phyloP scores from a whole-genome alignment of 164 flowering plant species.

The Nymphaea thermarum region DNA sequence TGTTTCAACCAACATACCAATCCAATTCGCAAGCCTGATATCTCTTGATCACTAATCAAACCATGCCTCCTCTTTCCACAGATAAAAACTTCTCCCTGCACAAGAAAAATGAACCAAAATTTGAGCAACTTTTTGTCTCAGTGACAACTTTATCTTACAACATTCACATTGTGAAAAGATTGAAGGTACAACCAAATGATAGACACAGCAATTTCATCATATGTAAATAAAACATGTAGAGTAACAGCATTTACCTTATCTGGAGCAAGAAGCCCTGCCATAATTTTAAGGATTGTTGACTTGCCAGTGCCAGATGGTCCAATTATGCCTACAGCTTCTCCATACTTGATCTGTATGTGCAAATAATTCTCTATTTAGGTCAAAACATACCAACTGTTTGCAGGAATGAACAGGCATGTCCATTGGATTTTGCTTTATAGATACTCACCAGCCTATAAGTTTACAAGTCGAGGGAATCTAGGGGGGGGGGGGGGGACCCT shows the following conservation, averaged over 20 bases:
- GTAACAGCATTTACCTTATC: constrained; percentile 47
- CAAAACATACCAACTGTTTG: no score
- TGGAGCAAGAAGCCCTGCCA: constrained; percentile 98
- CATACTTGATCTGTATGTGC: constrained; percentile 65
- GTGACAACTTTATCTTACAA: not conserved
- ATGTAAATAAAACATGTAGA: not conserved
- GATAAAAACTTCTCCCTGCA: constrained; percentile 84
- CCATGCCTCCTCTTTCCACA: constrained; percentile 75
- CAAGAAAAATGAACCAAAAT: not conserved
- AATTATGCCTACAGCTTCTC: constrained; percentile 98
- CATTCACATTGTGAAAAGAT: no score
- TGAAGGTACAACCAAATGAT: not conserved
- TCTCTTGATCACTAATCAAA: constrained; percentile 79
- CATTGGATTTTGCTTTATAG: no score
- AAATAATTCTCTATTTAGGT: no score
- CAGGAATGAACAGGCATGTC: no score
- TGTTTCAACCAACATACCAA: constrained; percentile 34
- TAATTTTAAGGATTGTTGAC: constrained; percentile 81
- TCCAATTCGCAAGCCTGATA: constrained; percentile 91
- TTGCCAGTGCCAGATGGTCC: constrained; percentile 99
- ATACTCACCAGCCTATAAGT: no score
- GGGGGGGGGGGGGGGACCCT: no score
- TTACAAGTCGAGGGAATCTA: no score
- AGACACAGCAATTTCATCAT: not conserved
- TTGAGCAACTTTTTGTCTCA: not conserved